These are phyloP conservation scores for Samsoniella hepiali DNA, from an alignment of 2,329 filamentous ascomycete genomes.

Conservation along the genomic window DNA sequence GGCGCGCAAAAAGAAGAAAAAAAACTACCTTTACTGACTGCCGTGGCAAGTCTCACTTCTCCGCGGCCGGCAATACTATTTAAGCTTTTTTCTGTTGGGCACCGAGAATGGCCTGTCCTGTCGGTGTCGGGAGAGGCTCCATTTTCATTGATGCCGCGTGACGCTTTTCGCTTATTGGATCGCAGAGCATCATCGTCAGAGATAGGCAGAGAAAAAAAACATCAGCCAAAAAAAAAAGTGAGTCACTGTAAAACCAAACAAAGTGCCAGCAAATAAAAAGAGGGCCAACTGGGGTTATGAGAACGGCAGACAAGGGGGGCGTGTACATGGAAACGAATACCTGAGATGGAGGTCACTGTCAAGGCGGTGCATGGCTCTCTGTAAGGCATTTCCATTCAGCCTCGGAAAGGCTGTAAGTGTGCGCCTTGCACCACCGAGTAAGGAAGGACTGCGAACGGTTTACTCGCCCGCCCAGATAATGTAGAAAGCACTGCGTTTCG, in stretches of 20 bases:
- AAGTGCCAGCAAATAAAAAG: conserved; percentile 7
- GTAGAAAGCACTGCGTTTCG: too few relatives aligned
- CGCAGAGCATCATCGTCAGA: not conserved
- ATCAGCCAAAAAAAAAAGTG: not conserved
- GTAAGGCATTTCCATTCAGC: not conserved
- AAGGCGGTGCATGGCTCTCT: not conserved
- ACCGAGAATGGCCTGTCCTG: not conserved
- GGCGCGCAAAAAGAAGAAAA: too few relatives aligned
- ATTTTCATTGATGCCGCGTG: not conserved
- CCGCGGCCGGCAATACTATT: too few relatives aligned
- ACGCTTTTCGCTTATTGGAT: not conserved
- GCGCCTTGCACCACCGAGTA: not conserved
- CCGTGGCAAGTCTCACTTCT: too few relatives aligned
- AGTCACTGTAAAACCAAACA: not conserved
- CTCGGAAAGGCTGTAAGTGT: not conserved
- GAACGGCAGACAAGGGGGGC: not conserved
- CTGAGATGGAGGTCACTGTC: not conserved
- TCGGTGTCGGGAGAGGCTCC: not conserved
- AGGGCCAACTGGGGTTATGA: not conserved
- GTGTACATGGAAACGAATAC: conserved; percentile 1
- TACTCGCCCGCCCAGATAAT: too few relatives aligned
- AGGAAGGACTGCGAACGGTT: not conserved
- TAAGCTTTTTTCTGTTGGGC: not conserved
- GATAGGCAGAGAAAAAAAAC: not conserved
- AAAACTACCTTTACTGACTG: too few relatives aligned